Conservation (phyloP, 2,329 filamentous ascomycete species). For the Cordyceps cicadae region DNA sequence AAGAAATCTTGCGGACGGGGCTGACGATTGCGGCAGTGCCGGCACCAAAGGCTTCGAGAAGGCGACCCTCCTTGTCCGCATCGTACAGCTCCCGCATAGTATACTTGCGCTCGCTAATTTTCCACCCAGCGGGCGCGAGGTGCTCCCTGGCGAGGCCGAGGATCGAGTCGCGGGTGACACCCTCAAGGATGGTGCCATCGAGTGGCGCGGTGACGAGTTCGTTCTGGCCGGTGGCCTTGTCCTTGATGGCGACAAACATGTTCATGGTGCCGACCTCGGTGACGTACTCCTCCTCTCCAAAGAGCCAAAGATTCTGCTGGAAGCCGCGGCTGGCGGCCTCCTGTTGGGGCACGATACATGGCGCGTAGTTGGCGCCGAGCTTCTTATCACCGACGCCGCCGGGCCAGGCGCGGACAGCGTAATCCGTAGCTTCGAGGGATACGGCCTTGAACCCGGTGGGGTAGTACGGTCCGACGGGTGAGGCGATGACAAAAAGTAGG, state of each 20-base stretch:
- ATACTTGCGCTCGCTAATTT: slow-evolving; percentile 79
- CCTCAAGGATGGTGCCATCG: slow-evolving; percentile 92
- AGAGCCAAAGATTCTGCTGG: slow-evolving; percentile 98
- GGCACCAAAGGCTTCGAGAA: slow-evolving; percentile 88
- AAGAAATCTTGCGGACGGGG: slow-evolving; percentile 82
- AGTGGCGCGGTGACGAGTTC: slow-evolving; percentile 92
- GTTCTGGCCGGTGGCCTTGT: slow-evolving; percentile 81
- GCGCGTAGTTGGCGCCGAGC: slow-evolving; percentile 97
- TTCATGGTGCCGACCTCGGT: slow-evolving; percentile 99
- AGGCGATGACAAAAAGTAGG: slow-evolving; percentile 89
- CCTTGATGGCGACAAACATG: slow-evolving; percentile 78
- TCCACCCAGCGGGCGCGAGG: slow-evolving; percentile 80
- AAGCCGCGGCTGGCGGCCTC: slow-evolving; percentile 85
- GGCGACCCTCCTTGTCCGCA: slow-evolving; percentile 71
- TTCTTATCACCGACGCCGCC: slow-evolving; percentile 98
- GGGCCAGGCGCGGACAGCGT: slow-evolving; percentile 94
- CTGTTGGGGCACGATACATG: slow-evolving; percentile 93
- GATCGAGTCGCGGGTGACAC: slow-evolving; percentile 87
- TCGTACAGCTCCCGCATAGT: slow-evolving; percentile 80
- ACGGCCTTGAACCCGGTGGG: slow-evolving; percentile 97
- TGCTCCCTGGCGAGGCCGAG: slow-evolving; percentile 78
- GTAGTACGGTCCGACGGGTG: slow-evolving; percentile 95
- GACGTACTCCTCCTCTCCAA: slow-evolving; percentile 88
- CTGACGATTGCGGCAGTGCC: slow-evolving; percentile 93
- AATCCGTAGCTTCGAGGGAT: slow-evolving; percentile 89